These are phyloP conservation scores for Alternaria gaisen DNA, from an alignment of 2,329 filamentous ascomycete species.

Conservation along the genomic window DNA sequence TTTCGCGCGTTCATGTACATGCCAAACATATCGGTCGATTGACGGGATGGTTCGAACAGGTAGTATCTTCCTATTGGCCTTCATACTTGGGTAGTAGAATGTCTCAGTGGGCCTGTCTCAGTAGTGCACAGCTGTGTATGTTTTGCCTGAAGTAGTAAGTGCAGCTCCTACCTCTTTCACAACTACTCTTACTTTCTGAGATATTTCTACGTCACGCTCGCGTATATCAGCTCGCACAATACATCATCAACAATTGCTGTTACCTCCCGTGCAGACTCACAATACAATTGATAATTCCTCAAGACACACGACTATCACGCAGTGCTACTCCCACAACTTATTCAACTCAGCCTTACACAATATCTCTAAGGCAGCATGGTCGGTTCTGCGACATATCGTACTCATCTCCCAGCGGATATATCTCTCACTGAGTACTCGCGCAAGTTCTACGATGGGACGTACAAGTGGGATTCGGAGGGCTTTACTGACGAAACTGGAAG, in stretches of 20 bases:
- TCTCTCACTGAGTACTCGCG: constrained; percentile 33
- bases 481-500: constrained; percentile 39
- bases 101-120: not conserved
- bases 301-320: not conserved
- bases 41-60: not conserved
- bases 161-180: not conserved
- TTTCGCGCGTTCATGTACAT: not conserved
- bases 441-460: constrained; percentile 45
- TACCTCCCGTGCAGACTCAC: no score
- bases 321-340: not conserved
- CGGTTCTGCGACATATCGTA: not conserved
- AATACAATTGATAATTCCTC: not conserved
- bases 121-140: not conserved
- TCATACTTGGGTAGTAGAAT: not conserved
- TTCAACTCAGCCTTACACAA: not conserved
- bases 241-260: not conserved
- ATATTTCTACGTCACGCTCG: not conserved
- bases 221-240: not conserved
- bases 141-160: constrained; percentile 9
- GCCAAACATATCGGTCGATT: not conserved
- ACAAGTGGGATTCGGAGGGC: constrained; percentile 33
- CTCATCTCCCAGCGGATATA: not conserved
- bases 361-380: not conserved
- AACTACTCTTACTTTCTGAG: not conserved
- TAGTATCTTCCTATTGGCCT: not conserved